Evolutionary conservation across 495 filamentous ascomycete species (phyloP).

Genomic region (Rhypophila decipiens): DNA sequence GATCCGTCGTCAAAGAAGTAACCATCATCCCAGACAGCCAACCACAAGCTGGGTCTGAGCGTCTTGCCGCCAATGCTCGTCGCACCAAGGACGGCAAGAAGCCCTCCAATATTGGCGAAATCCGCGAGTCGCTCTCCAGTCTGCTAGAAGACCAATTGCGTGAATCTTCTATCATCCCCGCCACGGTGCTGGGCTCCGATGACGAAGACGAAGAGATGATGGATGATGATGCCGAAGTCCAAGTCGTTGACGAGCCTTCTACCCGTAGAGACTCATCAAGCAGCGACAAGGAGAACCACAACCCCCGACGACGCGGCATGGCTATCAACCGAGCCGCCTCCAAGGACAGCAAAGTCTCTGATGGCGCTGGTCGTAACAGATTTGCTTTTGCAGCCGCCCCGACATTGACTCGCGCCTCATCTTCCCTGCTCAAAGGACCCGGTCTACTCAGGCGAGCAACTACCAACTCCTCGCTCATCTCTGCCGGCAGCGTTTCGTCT

Average conservation of each 20-base stretch:
- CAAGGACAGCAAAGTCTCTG: too few relatives aligned
- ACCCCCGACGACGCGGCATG: constrained; percentile 36
- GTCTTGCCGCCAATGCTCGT: constrained; percentile 37
- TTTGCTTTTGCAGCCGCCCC: constrained; percentile 55
- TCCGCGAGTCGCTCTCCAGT: constrained; percentile 72
- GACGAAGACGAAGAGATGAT: constrained; percentile 33
- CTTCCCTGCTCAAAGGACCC: constrained; percentile 62
- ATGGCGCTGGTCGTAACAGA: too few relatives aligned
- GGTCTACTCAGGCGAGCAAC: constrained; percentile 73
- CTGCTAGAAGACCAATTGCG: constrained; percentile 54
- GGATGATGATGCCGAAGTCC: neutral
- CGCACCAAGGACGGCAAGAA: constrained; percentile 55
- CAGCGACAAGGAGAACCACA: constrained; percentile 37
- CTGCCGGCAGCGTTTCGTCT: constrained; percentile 16
- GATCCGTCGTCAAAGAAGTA: constrained; percentile 18
- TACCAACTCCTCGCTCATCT: constrained; percentile 49
- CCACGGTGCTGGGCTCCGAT: constrained; percentile 37
- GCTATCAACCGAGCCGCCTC: constrained; percentile 80
- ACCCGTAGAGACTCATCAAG: neutral
- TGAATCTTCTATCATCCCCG: constrained; percentile 36
- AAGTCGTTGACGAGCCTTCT: neutral
- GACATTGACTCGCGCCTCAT: constrained; percentile 24
- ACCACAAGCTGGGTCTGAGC: constrained; percentile 12
- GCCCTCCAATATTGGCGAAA: constrained; percentile 66
- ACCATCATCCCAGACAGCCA: constrained; percentile 42